Evolutionary conservation across 176 grass and related monocot species (phyloP), one percentile per base, ranked within the genome.

Genomic region (Phoenix roebelenii): DNA sequence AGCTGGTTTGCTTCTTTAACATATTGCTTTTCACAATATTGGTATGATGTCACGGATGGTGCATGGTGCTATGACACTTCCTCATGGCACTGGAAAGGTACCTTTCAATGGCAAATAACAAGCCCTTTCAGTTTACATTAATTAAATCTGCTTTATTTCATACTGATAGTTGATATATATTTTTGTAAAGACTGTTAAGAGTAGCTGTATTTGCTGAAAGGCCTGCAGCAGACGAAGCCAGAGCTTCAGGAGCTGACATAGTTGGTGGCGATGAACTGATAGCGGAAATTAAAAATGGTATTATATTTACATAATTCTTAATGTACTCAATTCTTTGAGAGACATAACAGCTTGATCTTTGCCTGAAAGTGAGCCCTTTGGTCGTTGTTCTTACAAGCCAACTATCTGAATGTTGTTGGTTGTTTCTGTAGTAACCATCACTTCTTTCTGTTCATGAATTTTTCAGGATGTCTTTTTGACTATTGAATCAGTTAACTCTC

Each of bases 181-280:
- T 65, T 73, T 18, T 65, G 50, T 69, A 49, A 59, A 98, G 87
- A 89, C 78, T 74, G 87, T 98, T 73, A 91, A 91, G 93, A 61
- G 81, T 92, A 66, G 87, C 93, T 2, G 87, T 98, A 79, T 98
- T 98, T 85, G 87, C 84, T 66, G 93, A 98, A 85, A 81, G 78
- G 60, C 66, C 87, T 70, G 70, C 81, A 58, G 93, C 86, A 69
- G 87, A 92, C 5, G 93, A 91, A 76, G 93, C 93, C 49, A 91
- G 63, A 73, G 63, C 76, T 71, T 76, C 81, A 59, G 93, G 84
- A 81, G 93, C 93, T 73, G 93, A 98, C 74, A 67, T 92, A 19
- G 81, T 92, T 54, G 87, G 93, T 61, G 87, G 81, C 10, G 87
- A 92, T 1, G 84, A 92, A 63, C 77, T 98, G 49, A 92, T 98